Conservation (phyloP, 164 flowering plant species). For the Paratinospora sagittata region DNA sequence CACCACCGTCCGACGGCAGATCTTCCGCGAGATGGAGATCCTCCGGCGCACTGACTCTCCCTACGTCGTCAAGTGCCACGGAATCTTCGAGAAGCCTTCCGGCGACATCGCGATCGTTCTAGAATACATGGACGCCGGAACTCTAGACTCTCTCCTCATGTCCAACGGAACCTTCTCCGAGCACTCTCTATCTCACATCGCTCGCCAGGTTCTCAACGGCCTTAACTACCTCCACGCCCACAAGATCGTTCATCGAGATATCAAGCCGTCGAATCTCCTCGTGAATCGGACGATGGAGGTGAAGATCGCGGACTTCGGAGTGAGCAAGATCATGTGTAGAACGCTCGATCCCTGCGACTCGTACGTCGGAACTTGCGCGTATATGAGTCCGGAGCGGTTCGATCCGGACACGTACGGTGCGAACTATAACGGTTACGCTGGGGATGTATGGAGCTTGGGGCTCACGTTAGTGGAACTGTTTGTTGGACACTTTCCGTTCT, state of each 20-base stretch:
- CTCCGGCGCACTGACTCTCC: slow-evolving; percentile 71
- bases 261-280: slow-evolving; percentile 68
- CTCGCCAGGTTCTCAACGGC: slow-evolving; percentile 54
- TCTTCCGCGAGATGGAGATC: slow-evolving; percentile 53
- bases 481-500: slow-evolving; percentile 67
- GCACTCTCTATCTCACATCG: slow-evolving; percentile 29
- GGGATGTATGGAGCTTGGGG: slow-evolving; percentile 80
- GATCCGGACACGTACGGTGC: slow-evolving; percentile 64
- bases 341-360: slow-evolving; percentile 62
- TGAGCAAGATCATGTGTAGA: slow-evolving; percentile 63
- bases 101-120: slow-evolving; percentile 52
- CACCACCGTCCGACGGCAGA: slow-evolving; percentile 44
- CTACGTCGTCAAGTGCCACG: slow-evolving; percentile 36
- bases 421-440: slow-evolving; percentile 58
- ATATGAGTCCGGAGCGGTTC: slow-evolving; percentile 88
- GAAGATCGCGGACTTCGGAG: slow-evolving; percentile 82
- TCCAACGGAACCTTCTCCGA: slow-evolving; percentile 38
- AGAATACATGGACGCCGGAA: slow-evolving; percentile 71
- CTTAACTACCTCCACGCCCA: slow-evolving; percentile 53
- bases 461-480: slow-evolving; percentile 60
- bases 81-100: slow-evolving; percentile 32
- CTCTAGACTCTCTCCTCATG: slow-evolving; percentile 35
- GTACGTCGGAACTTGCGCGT: slow-evolving; percentile 79
- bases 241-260: slow-evolving; percentile 71
- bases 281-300: slow-evolving; percentile 44